Base-by-base conservation (phyloP, 1,284 basidiomycete species). In the Apiotrichum siamense region DNA sequence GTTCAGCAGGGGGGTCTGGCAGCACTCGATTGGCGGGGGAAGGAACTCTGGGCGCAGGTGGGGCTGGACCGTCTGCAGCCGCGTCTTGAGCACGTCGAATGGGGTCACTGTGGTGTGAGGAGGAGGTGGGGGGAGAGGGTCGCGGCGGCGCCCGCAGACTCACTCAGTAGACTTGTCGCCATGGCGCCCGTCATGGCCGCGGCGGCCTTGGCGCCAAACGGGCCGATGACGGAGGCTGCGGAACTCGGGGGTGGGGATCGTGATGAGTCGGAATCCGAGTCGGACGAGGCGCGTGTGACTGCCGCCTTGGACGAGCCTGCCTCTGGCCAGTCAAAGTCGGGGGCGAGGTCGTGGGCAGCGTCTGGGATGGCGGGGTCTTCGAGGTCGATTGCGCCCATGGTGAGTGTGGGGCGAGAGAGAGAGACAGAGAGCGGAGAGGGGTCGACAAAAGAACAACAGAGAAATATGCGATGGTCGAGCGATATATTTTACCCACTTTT, bases 1-100 rank as follows among this genome's bases (percentile, higher is more conserved):
- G 33, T 11, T 15, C 12, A 68, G 49, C 7, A 67, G 41, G 11
- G 68, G 60, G 0, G 66, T 69, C 39, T 72, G 69, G 55, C 69
- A 72, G 47, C 69, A 72, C 32, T 67, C 64, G 1, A 52, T 49
- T 1, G 58, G 49, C 38, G 51, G 47, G 18, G 58, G 57, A 3
- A 53, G 35, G 38, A 31, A 55, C 24, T 52, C 42, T 9, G 50
- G 50, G 1, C 49, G 55, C 29, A 62, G 55, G 27, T 57, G 54
- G 1, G 74, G 73, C 53, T 60, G 67, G 3, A 69, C 65, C 3
- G 74, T 74, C 49, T 76, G 74, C 25, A 76, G 50, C 24, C 74
- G 59, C 7, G 74, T 76, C 49, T 76, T 76, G 47, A 76, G 64
- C 12, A 76, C 74, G 52, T 76, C 74, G 44, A 76, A 76, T 1